phyloP scores from a whole-genome alignment of 1,284 basidiomycete genomes.

The Moesziomyces globuligerus region DNA sequence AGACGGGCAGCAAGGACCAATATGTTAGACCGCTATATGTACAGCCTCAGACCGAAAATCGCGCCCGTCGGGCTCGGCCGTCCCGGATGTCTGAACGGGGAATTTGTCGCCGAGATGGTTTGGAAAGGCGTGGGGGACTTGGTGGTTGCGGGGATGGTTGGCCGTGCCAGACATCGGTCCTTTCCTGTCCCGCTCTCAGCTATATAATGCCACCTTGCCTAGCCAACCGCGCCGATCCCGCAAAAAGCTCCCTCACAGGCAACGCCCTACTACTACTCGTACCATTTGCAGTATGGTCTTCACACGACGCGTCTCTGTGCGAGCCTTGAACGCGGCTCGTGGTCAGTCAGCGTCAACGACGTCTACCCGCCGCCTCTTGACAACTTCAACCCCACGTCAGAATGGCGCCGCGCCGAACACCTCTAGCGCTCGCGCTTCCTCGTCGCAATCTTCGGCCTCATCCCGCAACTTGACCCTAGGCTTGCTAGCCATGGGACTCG shows the following conservation, averaged over 20 bases:
- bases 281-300: conserved; percentile 2
- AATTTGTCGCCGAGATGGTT: background rate
- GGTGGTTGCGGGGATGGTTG: too few species aligned
- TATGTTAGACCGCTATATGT: background rate
- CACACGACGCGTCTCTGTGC: conserved; percentile 7
- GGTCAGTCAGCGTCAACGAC: background rate
- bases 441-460: background rate
- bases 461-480: conserved; percentile 23
- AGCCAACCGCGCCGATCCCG: too few species aligned
- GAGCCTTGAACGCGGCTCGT: conserved; percentile 4
- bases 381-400: conserved; percentile 14
- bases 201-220: too few species aligned
- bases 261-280: background rate
- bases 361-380: conserved; percentile 1
- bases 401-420: background rate
- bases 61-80: background rate
- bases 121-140: background rate
- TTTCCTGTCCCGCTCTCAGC: too few species aligned
- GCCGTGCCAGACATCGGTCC: too few species aligned
- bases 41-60: too few species aligned
- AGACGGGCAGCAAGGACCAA: too few species aligned
- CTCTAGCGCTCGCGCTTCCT: background rate
- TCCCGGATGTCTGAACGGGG: background rate
- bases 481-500: conserved; percentile 31
- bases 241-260: too few species aligned